Base-by-base conservation (phyloP, 306 rosid genomes). In the Mimosa pudica region DNA sequence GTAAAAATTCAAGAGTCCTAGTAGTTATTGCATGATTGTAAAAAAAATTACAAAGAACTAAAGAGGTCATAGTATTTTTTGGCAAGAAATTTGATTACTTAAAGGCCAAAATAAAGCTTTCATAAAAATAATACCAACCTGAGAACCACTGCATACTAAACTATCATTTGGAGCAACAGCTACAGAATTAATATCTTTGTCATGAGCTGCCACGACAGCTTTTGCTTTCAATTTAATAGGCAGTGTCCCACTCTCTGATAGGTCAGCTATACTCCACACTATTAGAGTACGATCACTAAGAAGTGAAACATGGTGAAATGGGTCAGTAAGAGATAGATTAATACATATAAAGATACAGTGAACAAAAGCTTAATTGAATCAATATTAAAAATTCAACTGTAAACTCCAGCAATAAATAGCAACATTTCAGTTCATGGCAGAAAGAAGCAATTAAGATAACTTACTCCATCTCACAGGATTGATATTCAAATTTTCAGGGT, bases 81-180 rank as follows among this genome's bases (percentile, higher is more conserved):
- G 2, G 4, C 5, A 79, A 79, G 51, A 35, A 52, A 77, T 58
- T 66, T 79, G 44, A 65, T 48, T 42, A 71, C 74, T 74, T 32
- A 38, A 79, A 62, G 73, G 55, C 17, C 66, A 68, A n/a, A 65
- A 73, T 41, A 73, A 76, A 47, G 49, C 55, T 64, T 38, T 66
- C 69, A 82, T 66, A 66, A 9, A 67, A 51, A 71, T 49, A 82
- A 78, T 75, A 84, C 91, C 75, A 80, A 92, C 98, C 98, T 95
- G 97, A 48, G 98, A 95, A 74, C 98, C 98, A 78, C 98, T 95
- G 76, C 98, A 95, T 70, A 88, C 92, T 83, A 95, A 88, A 82
- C 92, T 89, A 87, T 95, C 98, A 83, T 95, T 92, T 61, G 98
- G 98, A 79, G 98, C 94, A 84, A 95, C 84, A 80, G 98, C 98